Conservation (phyloP, 306 rosid genomes). For the Cicer arietinum region DNA sequence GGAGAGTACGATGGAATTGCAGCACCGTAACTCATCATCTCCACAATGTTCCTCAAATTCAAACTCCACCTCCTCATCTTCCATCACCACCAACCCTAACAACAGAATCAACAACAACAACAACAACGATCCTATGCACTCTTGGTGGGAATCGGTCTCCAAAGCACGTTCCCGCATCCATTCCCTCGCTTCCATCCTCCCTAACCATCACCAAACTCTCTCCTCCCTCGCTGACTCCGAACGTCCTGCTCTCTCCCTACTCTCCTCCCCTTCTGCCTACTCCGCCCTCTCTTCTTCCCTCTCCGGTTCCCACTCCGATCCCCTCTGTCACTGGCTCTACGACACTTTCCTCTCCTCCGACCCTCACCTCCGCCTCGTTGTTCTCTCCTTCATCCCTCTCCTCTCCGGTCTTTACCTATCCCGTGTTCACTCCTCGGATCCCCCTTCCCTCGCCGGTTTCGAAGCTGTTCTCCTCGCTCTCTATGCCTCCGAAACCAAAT, state of each 20-base stretch:
- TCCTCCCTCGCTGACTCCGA: conserved; percentile 89
- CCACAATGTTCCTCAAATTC: conserved; percentile 38
- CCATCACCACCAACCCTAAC: conserved; percentile 13
- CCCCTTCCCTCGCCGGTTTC: conserved; percentile 85
- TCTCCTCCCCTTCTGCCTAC: conserved; percentile 76
- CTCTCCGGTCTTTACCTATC: conserved; percentile 82
- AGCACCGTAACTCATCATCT: conserved; percentile 40
- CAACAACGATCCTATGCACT: conserved; percentile 76
- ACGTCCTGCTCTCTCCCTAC: conserved; percentile 95
- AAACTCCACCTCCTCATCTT: conserved; percentile 33
- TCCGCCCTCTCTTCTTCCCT: conserved; percentile 61
- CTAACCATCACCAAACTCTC: conserved; percentile 49
- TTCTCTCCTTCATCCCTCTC: conserved; percentile 87
- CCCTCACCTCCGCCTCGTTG: conserved; percentile 86
- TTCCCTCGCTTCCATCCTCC: conserved; percentile 70
- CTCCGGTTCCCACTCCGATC: conserved; percentile 84
- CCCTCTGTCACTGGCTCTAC: conserved; percentile 97
- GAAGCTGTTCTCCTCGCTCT: conserved; percentile 91
- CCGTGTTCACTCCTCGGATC: conserved; percentile 70
- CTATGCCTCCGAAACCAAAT: conserved; percentile 80
- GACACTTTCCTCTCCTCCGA: conserved; percentile 90
- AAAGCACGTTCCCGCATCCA: conserved; percentile 93
- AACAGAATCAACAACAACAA: not conserved
- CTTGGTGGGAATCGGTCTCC: conserved; percentile 97
- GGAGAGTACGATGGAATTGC: conserved; percentile 50